Evolutionary conservation across 2,329 filamentous ascomycete genomes (phyloP).

Genomic region (Verticillium isaacii): DNA sequence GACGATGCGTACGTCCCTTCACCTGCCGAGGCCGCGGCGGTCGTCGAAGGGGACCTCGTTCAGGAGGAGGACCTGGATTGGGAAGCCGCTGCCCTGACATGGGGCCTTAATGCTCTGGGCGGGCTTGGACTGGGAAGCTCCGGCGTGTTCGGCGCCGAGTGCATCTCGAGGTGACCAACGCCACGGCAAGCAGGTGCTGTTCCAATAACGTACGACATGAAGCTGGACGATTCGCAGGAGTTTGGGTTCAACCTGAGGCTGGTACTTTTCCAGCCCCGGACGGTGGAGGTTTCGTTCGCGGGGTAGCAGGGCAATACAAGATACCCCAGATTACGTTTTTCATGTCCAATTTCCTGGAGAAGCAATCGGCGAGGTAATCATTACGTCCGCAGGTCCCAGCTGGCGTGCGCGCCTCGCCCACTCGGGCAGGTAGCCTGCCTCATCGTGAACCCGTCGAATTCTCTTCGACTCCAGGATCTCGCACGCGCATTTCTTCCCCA

Average conservation of each 20-base stretch:
- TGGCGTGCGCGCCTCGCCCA: neutral
- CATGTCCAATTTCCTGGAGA: neutral
- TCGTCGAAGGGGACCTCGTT: conserved; percentile 36
- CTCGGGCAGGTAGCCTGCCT: neutral
- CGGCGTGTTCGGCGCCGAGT: conserved; percentile 43
- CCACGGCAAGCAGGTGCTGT: neutral
- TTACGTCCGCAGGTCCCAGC: neutral
- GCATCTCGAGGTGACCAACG: conserved; percentile 27
- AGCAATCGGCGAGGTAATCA: neutral
- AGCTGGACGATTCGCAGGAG: neutral
- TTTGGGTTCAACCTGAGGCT: neutral
- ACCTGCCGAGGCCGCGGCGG: conserved; percentile 21
- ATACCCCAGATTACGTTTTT: neutral
- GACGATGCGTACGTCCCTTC: conserved; percentile 31
- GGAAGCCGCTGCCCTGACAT: conserved; percentile 41
- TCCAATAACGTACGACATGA: neutral
- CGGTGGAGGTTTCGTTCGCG: neutral
- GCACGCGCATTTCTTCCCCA: neutral
- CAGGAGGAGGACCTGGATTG: conserved; percentile 35
- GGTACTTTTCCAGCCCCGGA: neutral
- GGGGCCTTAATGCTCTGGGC: conserved; percentile 37
- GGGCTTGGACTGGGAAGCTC: conserved; percentile 40
- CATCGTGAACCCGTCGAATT: neutral
- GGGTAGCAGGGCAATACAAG: neutral
- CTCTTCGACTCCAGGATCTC: neutral